Conservation (phyloP, 2,329 filamentous ascomycete species). For the Claviceps humidiphila region DNA sequence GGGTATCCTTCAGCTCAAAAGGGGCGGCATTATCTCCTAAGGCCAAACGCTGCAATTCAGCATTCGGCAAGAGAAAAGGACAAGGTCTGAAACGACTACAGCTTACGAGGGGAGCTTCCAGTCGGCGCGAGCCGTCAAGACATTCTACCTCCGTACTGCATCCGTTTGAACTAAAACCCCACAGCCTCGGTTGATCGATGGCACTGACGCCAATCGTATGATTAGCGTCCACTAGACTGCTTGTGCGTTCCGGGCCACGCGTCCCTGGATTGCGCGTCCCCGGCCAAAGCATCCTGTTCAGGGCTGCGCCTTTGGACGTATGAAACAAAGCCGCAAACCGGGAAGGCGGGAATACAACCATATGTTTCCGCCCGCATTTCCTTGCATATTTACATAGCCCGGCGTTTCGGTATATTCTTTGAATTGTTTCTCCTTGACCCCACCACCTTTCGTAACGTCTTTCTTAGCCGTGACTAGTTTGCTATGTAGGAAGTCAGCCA, state of each 20-base stretch:
- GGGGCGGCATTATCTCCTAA: constrained; percentile 5
- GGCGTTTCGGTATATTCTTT: neutral
- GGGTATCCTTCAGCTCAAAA: constrained; percentile 19
- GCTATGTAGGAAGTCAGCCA: neutral
- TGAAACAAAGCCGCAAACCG: neutral
- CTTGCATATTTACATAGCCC: neutral
- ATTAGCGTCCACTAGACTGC: neutral
- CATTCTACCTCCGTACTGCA: neutral
- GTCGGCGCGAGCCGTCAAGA: neutral
- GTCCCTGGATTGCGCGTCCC: neutral
- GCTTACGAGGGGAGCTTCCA: neutral
- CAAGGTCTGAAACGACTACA: neutral
- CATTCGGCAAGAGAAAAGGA: neutral
- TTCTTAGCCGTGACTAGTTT: neutral
- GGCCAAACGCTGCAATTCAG: neutral
- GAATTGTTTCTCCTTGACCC: neutral
- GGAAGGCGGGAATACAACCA: neutral
- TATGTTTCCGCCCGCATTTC: neutral
- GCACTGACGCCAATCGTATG: neutral
- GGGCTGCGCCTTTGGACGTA: neutral
- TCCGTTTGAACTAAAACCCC: too few relatives aligned
- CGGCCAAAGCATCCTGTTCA: neutral
- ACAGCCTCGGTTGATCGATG: neutral
- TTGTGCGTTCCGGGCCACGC: neutral
- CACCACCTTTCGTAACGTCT: neutral